Evolutionary conservation across 1,284 basidiomycete species (phyloP).

Genomic region (Trichosporon coremiiforme): DNA sequence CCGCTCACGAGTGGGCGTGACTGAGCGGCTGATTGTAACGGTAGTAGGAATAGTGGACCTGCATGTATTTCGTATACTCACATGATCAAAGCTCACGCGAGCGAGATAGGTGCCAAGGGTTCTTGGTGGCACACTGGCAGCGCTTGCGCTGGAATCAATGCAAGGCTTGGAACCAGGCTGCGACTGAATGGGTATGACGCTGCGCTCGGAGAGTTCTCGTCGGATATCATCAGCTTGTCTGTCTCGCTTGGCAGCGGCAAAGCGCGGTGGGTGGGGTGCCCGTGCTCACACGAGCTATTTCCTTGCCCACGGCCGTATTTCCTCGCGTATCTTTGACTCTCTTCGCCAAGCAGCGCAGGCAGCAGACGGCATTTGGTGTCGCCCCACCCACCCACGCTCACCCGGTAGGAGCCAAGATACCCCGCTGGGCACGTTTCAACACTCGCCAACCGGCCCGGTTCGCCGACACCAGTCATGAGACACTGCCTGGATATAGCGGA

Average conservation of each 20-base stretch:
- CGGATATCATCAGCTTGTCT: too few relatives aligned
- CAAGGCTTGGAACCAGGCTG: too few relatives aligned
- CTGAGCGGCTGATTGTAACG: neutral
- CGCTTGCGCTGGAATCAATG: neutral
- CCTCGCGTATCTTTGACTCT: neutral
- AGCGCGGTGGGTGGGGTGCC: too few relatives aligned
- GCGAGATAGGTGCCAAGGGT: too few relatives aligned
- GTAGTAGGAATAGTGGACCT: neutral
- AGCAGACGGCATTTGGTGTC: neutral
- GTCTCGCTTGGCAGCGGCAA: too few relatives aligned
- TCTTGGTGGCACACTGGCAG: too few relatives aligned
- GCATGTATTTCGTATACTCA: conserved; percentile 4
- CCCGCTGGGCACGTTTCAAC: too few relatives aligned
- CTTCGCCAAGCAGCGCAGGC: too few relatives aligned
- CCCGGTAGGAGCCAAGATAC: neutral
- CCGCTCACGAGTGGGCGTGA: conserved; percentile 29
- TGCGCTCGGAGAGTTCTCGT: too few relatives aligned
- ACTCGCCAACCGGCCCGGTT: neutral
- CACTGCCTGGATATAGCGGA: neutral
- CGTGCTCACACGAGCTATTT: neutral
- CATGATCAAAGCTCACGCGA: too few relatives aligned
- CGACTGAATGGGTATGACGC: too few relatives aligned
- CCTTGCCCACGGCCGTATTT: neutral
- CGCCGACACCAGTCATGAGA: neutral
- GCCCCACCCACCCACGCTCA: too few relatives aligned